Conservation (phyloP, 2,329 filamentous ascomycete genomes). For the Stachybotrys chartarum region DNA sequence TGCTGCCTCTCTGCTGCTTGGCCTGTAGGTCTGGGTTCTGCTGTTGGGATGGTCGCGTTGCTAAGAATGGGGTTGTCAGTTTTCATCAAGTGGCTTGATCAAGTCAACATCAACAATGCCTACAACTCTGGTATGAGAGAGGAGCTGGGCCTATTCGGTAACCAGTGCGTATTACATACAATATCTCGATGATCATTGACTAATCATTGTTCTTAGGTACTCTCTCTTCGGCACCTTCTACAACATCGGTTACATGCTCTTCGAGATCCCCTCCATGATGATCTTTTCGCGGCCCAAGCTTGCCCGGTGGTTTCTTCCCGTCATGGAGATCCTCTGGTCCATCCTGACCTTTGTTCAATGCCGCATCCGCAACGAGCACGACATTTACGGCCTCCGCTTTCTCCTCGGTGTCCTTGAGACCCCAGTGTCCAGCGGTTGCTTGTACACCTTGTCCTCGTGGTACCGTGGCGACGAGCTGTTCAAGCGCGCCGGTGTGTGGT, state of each 20-base stretch:
- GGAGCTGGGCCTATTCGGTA: slow-evolving; percentile 22
- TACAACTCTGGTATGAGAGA: slow-evolving; percentile 33
- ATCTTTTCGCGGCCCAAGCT: slow-evolving; percentile 14
- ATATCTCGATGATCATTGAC: background rate
- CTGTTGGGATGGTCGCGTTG: no score
- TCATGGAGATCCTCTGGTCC: slow-evolving; percentile 8
- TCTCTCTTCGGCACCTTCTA: slow-evolving; percentile 17
- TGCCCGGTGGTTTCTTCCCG: slow-evolving; percentile 6
- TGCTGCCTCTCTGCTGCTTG: slow-evolving; percentile 21
- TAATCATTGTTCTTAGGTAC: slow-evolving; percentile 6
- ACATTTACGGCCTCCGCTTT: slow-evolving; percentile 10
- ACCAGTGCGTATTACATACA: slow-evolving; percentile 13
- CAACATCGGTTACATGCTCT: slow-evolving; percentile 18
- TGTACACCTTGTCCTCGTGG: slow-evolving; percentile 25
- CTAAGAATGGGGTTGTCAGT: no score
- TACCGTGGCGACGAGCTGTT: slow-evolving; percentile 29
- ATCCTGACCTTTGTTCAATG: slow-evolving; percentile 6
- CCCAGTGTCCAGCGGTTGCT: slow-evolving; percentile 10
- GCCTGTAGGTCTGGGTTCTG: slow-evolving; percentile 13
- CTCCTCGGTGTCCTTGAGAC: slow-evolving; percentile 13
- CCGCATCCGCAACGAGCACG: slow-evolving; percentile 3
- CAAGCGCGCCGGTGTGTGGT: slow-evolving; percentile 44
- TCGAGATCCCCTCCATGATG: slow-evolving; percentile 15
- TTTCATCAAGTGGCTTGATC: slow-evolving; percentile 25
- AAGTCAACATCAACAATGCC: slow-evolving; percentile 24